Evolutionary conservation across 2,329 filamentous ascomycete genomes (phyloP).

Genomic region (Aspergillus nomiae): DNA sequence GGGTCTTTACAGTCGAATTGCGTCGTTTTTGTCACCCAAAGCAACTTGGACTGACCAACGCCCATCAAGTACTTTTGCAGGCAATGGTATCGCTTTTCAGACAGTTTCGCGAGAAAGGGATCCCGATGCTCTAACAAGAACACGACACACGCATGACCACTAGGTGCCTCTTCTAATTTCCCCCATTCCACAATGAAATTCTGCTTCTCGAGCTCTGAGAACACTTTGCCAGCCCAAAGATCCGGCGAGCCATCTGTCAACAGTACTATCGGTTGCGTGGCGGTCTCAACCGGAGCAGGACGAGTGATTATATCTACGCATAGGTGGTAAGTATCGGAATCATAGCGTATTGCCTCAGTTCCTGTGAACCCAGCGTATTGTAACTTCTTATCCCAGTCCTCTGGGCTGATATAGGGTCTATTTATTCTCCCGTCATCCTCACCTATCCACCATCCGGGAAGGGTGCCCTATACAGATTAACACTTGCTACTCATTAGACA

Average conservation of each 20-base stretch:
- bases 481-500: neutral
- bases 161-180: neutral
- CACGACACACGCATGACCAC: neutral
- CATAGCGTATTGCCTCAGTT: neutral
- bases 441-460: neutral
- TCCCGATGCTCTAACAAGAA: neutral
- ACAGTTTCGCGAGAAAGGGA: neutral
- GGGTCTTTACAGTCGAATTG: neutral
- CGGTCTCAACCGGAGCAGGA: neutral
- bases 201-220: neutral
- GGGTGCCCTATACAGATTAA: neutral
- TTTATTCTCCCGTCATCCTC: neutral
- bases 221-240: neutral
- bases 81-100: neutral
- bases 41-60: neutral
- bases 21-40: neutral
- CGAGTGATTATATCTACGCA: neutral
- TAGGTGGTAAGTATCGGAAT: neutral
- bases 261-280: neutral
- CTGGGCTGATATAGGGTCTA: neutral
- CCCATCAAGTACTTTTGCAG: neutral
- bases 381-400: neutral
- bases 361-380: neutral
- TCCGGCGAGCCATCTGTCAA: neutral
- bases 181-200: neutral